Base-by-base conservation (phyloP, 805 yeast species). In the Cyberlindnera xishuangbannaensis region DNA sequence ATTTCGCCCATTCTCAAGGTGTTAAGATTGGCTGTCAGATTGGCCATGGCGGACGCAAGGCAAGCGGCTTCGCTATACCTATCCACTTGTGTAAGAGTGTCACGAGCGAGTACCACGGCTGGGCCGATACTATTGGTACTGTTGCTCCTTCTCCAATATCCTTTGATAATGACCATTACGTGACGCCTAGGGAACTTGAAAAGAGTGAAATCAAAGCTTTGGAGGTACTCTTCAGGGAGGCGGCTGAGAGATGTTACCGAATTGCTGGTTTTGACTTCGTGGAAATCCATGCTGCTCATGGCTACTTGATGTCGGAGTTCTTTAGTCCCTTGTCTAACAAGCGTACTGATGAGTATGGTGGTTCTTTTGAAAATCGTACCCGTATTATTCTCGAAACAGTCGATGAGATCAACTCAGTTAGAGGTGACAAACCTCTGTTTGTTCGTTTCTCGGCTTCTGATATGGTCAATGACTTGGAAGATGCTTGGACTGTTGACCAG, bases 311-410 rank as follows among this genome's bases (percentile, higher is more conserved):
- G 22, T 60, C 64, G 46, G 63, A 67, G 45, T 76, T 79, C 44
- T 45, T 72, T 33, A 64, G 71, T 21, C 55, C 59, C 1, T 22
- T 36, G 14, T 55, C 52, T 8, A 70, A 80, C 55, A 51, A 59
- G 37, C 65, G 86, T 49, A 69, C 70, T 1, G 86, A 79, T 48
- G 62, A 68, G 42, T 79, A 76, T 43, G 85, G 84, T 28, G 83
- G 83, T 6, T 58, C 70, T 2, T 60, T 76, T 33, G 82, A 75
- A 47, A 76, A 76, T 55, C 65, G 84, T 42, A 60, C 61, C 8
- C 56, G 76, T 28, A 61, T 78, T 33, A 43, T 67, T 8, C 43
- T 68, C 19, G 79, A 78, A 43, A 48, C 70, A 14, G 52, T 73
- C n/a, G 70, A 64, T 28, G 65, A 61, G n/a, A 48, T 74, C 24